phyloP scores from a whole-genome alignment of 2,329 filamentous ascomycete genomes.

The Dothistroma pini region DNA sequence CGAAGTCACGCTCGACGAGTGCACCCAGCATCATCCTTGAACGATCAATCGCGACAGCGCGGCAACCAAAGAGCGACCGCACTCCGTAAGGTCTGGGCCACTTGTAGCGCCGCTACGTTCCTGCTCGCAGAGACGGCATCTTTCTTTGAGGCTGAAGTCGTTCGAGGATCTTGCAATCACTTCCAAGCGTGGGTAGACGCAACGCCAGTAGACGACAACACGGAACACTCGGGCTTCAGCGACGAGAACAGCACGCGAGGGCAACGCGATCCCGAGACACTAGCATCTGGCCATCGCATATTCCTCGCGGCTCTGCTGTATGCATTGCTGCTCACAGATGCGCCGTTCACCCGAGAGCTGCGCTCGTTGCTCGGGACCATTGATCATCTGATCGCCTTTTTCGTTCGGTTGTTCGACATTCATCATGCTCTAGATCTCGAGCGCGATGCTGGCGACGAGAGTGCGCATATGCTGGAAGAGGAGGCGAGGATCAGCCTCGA shows the following conservation, averaged over 20 bases:
- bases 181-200: constrained; percentile 64
- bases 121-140: constrained; percentile 82
- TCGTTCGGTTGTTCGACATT: constrained; percentile 69
- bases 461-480: constrained; percentile 57
- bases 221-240: constrained; percentile 1
- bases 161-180: constrained; percentile 74
- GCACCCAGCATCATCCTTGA: constrained; percentile 53
- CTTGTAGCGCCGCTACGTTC: constrained; percentile 80
- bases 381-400: constrained; percentile 76
- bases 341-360: constrained; percentile 60
- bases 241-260: constrained; percentile 4
- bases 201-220: constrained; percentile 8
- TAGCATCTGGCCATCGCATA: constrained; percentile 72
- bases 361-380: constrained; percentile 67
- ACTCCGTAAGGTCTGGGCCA: constrained; percentile 86
- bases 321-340: constrained; percentile 63
- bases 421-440: constrained; percentile 79
- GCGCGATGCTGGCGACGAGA: constrained; percentile 70
- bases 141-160: constrained; percentile 87
- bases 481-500: constrained; percentile 64
- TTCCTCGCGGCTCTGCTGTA: constrained; percentile 69
- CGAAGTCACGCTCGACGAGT: constrained; percentile 72
- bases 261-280: constrained; percentile 76
- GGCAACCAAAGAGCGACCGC: constrained; percentile 60
- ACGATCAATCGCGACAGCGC: constrained; percentile 62